Conservation (phyloP, 2,329 filamentous ascomycete species). For the Stagonosporopsis cucurbitacearum region DNA sequence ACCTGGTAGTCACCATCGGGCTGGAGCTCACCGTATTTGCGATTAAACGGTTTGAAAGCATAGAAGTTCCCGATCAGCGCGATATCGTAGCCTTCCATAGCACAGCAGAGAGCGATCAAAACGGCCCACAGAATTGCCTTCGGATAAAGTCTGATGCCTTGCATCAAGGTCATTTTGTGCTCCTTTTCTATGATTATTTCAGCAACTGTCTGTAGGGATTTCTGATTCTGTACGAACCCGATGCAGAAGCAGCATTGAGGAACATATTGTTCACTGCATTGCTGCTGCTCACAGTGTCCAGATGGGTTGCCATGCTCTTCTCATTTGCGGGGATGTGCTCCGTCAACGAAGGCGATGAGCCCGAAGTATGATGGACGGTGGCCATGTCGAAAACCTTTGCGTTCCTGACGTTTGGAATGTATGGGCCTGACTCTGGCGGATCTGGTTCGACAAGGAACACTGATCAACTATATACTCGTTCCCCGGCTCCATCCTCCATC, state of each 20-base stretch:
- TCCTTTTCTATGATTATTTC: neutral
- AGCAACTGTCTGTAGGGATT: neutral
- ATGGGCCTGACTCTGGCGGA: neutral
- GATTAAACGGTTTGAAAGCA: conserved; percentile 50
- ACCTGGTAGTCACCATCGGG: conserved; percentile 45
- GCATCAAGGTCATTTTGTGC: conserved; percentile 53
- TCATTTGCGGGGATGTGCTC: neutral
- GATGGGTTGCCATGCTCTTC: neutral
- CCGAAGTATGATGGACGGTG: neutral
- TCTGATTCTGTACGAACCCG: neutral
- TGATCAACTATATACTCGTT: neutral
- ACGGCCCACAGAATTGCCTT: conserved; percentile 82
- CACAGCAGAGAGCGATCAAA: conserved; percentile 81
- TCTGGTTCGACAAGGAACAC: neutral
- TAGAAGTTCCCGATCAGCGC: conserved; percentile 78
- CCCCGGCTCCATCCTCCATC: neutral
- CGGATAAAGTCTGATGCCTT: conserved; percentile 79
- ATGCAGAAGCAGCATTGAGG: conserved; percentile 1
- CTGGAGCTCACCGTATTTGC: conserved; percentile 46
- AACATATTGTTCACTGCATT: conserved; percentile 1
- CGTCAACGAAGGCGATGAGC: neutral
- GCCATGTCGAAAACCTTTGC: neutral
- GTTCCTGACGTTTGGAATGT: neutral
- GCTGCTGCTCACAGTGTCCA: neutral
- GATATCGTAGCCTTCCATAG: conserved; percentile 88